A percentile compares a stretch with the other conserved stretches of the same genome.
These are phyloP conservation scores for Cavenderia fasciculata DNA, from an alignment of 78 protist species.

Conservation along the genomic window DNA sequence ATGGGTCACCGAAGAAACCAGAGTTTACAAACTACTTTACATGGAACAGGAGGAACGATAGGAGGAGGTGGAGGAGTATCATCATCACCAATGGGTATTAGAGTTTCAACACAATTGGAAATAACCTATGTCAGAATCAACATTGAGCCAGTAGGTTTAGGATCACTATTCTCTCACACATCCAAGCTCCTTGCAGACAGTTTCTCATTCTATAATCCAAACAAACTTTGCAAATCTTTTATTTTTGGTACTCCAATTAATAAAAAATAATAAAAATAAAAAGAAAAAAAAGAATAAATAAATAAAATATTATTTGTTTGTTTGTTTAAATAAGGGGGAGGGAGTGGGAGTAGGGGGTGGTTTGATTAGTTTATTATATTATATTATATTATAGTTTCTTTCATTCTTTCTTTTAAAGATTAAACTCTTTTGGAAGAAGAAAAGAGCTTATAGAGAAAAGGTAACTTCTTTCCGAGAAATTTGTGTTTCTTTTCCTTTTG, in stretches of 20 bases:
- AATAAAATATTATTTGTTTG: too few species aligned
- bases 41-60: too few species aligned
- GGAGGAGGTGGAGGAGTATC: too few species aligned
- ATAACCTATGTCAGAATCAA: conserved; percentile 8
- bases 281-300: too few species aligned
- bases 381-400: too few species aligned
- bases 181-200: background rate
- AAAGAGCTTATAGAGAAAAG: too few species aligned
- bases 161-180: background rate
- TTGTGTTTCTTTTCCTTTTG: conserved; percentile 25
- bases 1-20: conserved; percentile 18
- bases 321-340: too few species aligned
- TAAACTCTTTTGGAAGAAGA: too few species aligned
- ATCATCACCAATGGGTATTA: background rate
- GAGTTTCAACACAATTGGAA: conserved; percentile 21
- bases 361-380: too few species aligned
- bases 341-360: too few species aligned
- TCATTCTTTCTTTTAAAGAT: too few species aligned
- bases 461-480: conserved; percentile 21
- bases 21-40: background rate
- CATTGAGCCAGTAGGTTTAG: background rate
- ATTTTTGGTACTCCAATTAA: background rate
- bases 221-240: background rate
- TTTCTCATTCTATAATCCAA: background rate
- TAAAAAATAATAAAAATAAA: too few species aligned